These are phyloP conservation scores for Volutella citrinella DNA, from an alignment of 2,329 filamentous ascomycete species.

Conservation along the genomic window DNA sequence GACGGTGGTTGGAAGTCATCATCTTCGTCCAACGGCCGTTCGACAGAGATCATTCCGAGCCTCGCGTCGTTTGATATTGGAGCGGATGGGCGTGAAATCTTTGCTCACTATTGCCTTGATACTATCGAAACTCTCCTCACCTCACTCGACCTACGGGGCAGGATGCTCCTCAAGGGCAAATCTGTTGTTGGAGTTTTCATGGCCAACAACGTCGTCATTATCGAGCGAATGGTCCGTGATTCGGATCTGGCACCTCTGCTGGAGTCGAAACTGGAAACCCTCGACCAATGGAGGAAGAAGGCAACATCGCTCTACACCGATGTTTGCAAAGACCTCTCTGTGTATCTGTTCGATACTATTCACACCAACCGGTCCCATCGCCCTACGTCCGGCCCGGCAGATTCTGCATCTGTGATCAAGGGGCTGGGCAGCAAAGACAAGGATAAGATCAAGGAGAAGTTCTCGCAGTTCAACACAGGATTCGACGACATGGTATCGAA, in stretches of 20 bases:
- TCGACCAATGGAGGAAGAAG: slow-evolving; percentile 87
- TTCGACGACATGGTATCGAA: slow-evolving; percentile 86
- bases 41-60: slow-evolving; percentile 64
- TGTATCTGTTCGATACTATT: slow-evolving; percentile 83
- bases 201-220: slow-evolving; percentile 79
- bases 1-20: slow-evolving; percentile 82
- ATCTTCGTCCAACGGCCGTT: slow-evolving; percentile 48
- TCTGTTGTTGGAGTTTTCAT: slow-evolving; percentile 83
- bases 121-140: slow-evolving; percentile 79
- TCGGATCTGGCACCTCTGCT: slow-evolving; percentile 77
- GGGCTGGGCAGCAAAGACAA: slow-evolving; percentile 84
- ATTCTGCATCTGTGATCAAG: slow-evolving; percentile 83
- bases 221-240: slow-evolving; percentile 79
- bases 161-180: slow-evolving; percentile 71
- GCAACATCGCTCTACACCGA: slow-evolving; percentile 79
- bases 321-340: slow-evolving; percentile 83
- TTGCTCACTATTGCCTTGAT: slow-evolving; percentile 86
- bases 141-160: slow-evolving; percentile 72
- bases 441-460: slow-evolving; percentile 95
- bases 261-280: slow-evolving; percentile 58
- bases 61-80: slow-evolving; percentile 81
- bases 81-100: slow-evolving; percentile 82
- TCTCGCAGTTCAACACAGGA: slow-evolving; percentile 80
- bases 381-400: slow-evolving; percentile 71
- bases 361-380: slow-evolving; percentile 77